Conservation (phyloP, 176 grass and related monocot species). For the Aegilops umbellulata region DNA sequence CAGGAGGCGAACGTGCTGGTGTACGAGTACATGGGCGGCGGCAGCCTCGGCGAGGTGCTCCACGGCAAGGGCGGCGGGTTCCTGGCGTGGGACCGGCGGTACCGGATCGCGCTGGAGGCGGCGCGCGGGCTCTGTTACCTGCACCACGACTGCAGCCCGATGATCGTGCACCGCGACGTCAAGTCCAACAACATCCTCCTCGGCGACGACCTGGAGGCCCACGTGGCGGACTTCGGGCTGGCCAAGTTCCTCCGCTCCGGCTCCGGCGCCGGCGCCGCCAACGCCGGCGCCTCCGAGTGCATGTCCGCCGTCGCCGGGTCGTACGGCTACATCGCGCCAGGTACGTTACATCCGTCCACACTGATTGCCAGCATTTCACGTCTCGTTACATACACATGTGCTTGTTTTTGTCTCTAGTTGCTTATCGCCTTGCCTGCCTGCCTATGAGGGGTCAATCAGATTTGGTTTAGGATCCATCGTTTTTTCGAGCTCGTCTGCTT, state of each 20-base stretch:
- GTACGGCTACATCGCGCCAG: constrained; percentile 98
- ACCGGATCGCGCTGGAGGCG: constrained; percentile 75
- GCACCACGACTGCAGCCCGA: constrained; percentile 86
- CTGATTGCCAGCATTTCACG: background rate
- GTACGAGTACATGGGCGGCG: constrained; percentile 96
- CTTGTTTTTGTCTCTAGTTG: background rate
- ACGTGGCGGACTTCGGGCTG: constrained; percentile 93
- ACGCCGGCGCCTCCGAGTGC: constrained; percentile 53
- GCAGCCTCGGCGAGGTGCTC: constrained; percentile 70
- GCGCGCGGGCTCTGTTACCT: constrained; percentile 92
- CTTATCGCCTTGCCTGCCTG: background rate
- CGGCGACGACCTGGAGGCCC: constrained; percentile 66
- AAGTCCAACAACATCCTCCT: constrained; percentile 98
- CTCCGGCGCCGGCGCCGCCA: constrained; percentile 1
- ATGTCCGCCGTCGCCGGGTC: constrained; percentile 96
- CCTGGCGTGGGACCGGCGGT: constrained; percentile 66
- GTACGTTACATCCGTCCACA: background rate
- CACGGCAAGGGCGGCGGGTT: constrained; percentile 71
- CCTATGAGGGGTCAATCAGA: background rate
- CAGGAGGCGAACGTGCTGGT: constrained; percentile 55
- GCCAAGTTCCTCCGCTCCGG: constrained; percentile 79
- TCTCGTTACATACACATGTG: background rate
- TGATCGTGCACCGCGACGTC: constrained; percentile 96
- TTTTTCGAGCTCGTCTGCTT: background rate
- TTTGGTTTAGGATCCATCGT: constrained; percentile 16